Evolutionary conservation across 345 rosid genomes (phyloP), one percentile per base, ranked within the genome.

Genomic region (Salix dunnii): DNA sequence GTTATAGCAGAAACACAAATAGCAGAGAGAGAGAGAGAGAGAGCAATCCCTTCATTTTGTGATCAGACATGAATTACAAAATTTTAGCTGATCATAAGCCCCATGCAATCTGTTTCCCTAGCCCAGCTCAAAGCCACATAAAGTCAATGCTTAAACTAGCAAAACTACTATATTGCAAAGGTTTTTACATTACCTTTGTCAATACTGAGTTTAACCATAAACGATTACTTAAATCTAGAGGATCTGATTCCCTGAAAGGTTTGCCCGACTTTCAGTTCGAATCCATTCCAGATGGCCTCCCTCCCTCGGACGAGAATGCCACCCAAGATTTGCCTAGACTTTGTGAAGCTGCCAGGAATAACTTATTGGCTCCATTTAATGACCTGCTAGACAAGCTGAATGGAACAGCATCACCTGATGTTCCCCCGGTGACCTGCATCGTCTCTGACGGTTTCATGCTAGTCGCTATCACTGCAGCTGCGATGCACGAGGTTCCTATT

Each of bases 141-240:
- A 74, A 66, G 23, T 20, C 77, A 16, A 66, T 74, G 77, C 36
- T 74, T 13, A 74, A 74, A n/a, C 77, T 74, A 30, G 71, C 77
- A 33, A 74, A 74, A 35, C 31, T 74, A 31, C 71, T 74, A 0
- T 65, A 66, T 49, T 16, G 14, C 64, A 49, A 33, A 35, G 77
- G 77, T 17, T 23, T 66, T 3, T 17, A 7, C 69, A 66, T 75
- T 6, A 66, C 77, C 9, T 66, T 74, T 23, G 77, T 74, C 16
- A 68, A 74, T 9, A 49, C 68, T 11, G 71, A 48, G 60, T n/a
- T 31, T 14, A 49, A 48, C 16, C 31, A 74, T 13, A 18, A 2
- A 4, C 49, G 71, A 25, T 13, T 66, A 14, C 63, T 74, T 53
- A 16, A 11, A 11, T 65, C 71, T 31, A 23, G 61, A 74, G 33